These are phyloP conservation scores for Ophiocordyceps sinensis DNA, from an alignment of 2,329 filamentous ascomycete species.

Conservation along the genomic window DNA sequence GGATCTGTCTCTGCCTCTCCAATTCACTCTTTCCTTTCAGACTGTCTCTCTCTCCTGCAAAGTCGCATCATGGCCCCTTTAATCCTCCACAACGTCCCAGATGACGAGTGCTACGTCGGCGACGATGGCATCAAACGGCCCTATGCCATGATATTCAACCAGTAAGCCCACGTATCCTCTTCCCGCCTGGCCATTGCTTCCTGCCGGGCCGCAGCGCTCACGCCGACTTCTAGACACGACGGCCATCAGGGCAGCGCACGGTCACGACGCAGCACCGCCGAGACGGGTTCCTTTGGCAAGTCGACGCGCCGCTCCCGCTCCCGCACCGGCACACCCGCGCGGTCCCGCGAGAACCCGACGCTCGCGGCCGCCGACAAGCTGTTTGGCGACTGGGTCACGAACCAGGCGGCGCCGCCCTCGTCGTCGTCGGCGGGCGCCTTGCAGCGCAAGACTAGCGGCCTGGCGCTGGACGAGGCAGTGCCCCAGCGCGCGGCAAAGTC, in stretches of 20 bases:
- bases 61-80: constrained; percentile 44
- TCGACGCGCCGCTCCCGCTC: constrained; percentile 50
- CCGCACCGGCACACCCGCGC: constrained; percentile 42
- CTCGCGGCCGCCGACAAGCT: constrained; percentile 46
- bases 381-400: constrained; percentile 43
- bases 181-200: background rate
- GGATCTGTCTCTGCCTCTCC: background rate
- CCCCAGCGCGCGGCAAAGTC: constrained; percentile 20
- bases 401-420: constrained; percentile 18
- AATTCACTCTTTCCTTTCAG: background rate
- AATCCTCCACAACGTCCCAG: constrained; percentile 54
- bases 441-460: constrained; percentile 19
- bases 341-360: constrained; percentile 43
- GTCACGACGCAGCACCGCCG: constrained; percentile 38
- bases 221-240: constrained; percentile 29
- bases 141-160: constrained; percentile 51
- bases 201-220: background rate
- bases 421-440: constrained; percentile 6
- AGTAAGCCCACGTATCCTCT: constrained; percentile 27
- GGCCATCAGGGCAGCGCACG: constrained; percentile 32
- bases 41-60: background rate
- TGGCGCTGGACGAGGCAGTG: constrained; percentile 19
- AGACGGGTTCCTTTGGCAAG: constrained; percentile 52
- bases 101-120: constrained; percentile 52
- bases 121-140: constrained; percentile 51